Evolutionary conservation across 2,329 filamentous ascomycete species (phyloP), one percentile per base, ranked within the genome.

Genomic region (Cercospora sesami): DNA sequence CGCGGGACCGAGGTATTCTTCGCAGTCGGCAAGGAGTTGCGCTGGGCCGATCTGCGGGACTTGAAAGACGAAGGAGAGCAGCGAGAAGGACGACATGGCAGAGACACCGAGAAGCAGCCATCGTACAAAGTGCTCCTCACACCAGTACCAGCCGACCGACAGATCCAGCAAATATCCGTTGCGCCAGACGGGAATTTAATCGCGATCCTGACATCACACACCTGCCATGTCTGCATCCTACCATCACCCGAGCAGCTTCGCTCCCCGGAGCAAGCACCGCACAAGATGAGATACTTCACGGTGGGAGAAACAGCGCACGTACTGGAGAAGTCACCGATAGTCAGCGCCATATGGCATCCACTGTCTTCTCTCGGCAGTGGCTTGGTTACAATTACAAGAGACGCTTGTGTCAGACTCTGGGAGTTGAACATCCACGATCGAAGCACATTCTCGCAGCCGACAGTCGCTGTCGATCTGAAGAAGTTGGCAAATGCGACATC

Each of bases 271-370:
- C 83, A 81, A 58, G 84, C 86, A 9, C 87, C 90, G 5, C 84
- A 97, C 75, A 92, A 91, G 76, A 85, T 94, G 31, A 96, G 92
- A 79, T 92, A 92, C 63, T 96, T 92, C 81, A 94, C 94, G 21
- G 85, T 98, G n/a, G 94, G 94, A 1, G 93, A 94, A 31, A 96
- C 93, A 2, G 93, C 91, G 3, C 94, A 98, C 79, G 93, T 97
- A 60, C 90, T 94, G 60, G 92, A 94, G 58, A 90, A 93, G 72
- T 88, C 93, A 7, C 88, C 92, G 1, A 85, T 99, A 66, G 89
- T 90, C 23, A 92, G 93, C 1, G 91, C 90, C 4, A 75, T 97
- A 67, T 99, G 95, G 94, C 95, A 99, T 80, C 95, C 95, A 0
- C 83, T 98, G 0, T 94, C 94, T 1, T 89, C 94, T 10, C 88